These are phyloP conservation scores for Paraphoma sp. DNA, from an alignment of 2,329 filamentous ascomycete species.

Conservation along the genomic window DNA sequence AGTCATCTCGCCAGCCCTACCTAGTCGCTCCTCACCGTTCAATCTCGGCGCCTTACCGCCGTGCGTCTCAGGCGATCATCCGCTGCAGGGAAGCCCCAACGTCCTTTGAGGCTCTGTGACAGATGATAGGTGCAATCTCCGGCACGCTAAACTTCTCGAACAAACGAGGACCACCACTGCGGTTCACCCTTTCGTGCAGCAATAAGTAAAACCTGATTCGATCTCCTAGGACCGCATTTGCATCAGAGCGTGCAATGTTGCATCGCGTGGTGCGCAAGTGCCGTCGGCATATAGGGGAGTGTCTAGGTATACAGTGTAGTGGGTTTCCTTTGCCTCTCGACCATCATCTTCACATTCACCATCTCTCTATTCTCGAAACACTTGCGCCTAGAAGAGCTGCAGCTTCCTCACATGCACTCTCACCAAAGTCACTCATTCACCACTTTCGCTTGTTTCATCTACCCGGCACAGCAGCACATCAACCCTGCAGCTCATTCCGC, in stretches of 20 bases:
- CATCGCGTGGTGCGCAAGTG: conserved; percentile 8
- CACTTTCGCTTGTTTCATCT: background rate
- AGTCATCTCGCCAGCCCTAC: background rate
- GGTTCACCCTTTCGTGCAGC: conserved; percentile 13
- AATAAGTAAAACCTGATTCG: conserved; percentile 11
- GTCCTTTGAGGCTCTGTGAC: conserved; percentile 3
- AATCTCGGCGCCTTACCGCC: conserved; percentile 25
- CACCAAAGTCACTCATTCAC: conserved; percentile 19
- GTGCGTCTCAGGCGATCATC: conserved; percentile 17
- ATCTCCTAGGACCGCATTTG: background rate
- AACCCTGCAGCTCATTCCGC: conserved; percentile 14
- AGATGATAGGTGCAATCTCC: conserved; percentile 18
- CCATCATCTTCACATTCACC: background rate
- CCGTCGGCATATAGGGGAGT: conserved; percentile 3
- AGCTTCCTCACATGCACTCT: conserved; percentile 2
- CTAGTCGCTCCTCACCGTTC: background rate
- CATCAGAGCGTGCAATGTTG: conserved; percentile 17
- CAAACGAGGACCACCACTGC: conserved; percentile 18
- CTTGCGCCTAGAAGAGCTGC: conserved; percentile 29
- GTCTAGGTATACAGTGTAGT: conserved; percentile 12
- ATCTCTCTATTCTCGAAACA: background rate
- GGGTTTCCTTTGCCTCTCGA: conserved; percentile 1
- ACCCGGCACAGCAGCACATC: conserved; percentile 2
- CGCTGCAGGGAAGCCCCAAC: background rate
- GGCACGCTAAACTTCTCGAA: conserved; percentile 19